phyloP scores from a whole-genome alignment of 768 basidiomycete species.

The Lepiota brunneoincarnata region DNA sequence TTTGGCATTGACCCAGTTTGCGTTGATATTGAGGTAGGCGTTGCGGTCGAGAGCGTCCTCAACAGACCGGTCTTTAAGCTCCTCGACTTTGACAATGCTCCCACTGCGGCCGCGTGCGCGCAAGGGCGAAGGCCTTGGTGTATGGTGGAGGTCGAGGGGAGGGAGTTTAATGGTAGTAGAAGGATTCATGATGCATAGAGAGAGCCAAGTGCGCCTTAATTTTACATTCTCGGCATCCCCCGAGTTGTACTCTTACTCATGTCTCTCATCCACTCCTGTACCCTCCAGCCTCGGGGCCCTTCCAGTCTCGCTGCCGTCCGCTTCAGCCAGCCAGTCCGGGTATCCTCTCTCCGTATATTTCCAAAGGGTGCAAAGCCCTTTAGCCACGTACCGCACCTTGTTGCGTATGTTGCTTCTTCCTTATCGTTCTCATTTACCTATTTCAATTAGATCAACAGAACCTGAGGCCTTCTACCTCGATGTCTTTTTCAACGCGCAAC shows the following conservation, averaged over 20 bases:
- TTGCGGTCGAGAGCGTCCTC: conserved; percentile 80
- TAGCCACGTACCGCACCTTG: conserved; percentile 50
- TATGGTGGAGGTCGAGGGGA: conserved; percentile 37
- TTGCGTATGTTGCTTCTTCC: conserved; percentile 46
- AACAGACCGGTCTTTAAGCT: conserved; percentile 66
- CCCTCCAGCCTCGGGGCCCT: conserved; percentile 53
- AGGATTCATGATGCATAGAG: conserved; percentile 42
- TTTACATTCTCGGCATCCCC: neutral
- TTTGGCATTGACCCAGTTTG: conserved; percentile 93
- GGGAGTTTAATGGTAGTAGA: conserved; percentile 57
- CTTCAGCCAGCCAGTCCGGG: conserved; percentile 64
- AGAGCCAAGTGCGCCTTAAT: neutral
- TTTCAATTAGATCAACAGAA: conserved; percentile 54
- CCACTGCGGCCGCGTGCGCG: conserved; percentile 57
- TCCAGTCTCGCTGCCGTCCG: conserved; percentile 66
- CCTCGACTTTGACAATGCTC: conserved; percentile 84
- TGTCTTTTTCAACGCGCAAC: conserved; percentile 72
- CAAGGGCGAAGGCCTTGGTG: conserved; percentile 26
- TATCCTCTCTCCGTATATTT: conserved; percentile 68
- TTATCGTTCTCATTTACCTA: neutral
- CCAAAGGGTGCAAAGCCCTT: conserved; percentile 68
- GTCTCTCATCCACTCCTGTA: conserved; percentile 68
- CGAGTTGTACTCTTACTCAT: conserved; percentile 19
- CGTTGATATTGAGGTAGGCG: conserved; percentile 82
- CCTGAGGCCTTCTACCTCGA: conserved; percentile 74